Evolutionary conservation across 768 basidiomycete species (phyloP).

Genomic region (Boletus coccyginus): DNA sequence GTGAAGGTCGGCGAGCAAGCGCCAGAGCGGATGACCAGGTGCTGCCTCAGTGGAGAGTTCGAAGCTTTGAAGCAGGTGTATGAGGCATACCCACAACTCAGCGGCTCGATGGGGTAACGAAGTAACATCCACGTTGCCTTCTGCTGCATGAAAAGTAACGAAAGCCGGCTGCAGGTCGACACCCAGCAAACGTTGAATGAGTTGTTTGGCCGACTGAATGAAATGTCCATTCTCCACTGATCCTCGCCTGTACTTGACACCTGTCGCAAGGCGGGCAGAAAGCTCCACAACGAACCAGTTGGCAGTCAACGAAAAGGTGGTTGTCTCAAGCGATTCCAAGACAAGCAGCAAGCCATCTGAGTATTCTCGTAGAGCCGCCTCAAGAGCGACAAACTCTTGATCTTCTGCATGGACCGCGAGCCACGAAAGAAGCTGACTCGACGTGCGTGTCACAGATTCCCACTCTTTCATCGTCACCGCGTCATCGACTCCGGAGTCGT

Average conservation of each 20-base stretch:
- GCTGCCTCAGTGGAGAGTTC: constrained; percentile 14
- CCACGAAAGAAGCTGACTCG: constrained; percentile 49
- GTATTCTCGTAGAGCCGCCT: constrained; percentile 35
- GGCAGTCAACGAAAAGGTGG: constrained; percentile 39
- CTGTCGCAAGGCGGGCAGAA: constrained; percentile 37
- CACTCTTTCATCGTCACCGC: constrained; percentile 34
- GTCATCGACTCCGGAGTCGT: constrained; percentile 31
- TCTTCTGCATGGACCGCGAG: constrained; percentile 35
- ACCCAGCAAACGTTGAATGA: constrained; percentile 52
- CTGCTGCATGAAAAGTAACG: constrained; percentile 16
- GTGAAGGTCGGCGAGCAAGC: constrained; percentile 37
- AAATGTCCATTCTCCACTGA: constrained; percentile 23
- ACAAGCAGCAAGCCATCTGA: constrained; percentile 37
- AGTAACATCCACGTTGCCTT: constrained; percentile 31
- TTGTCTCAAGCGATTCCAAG: constrained; percentile 37
- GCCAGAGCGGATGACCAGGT: constrained; percentile 44
- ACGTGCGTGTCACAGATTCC: constrained; percentile 37
- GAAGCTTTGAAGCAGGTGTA: constrained; percentile 48
- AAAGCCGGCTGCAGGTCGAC: constrained; percentile 44
- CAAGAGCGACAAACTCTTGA: constrained; percentile 31
- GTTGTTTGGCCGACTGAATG: constrained; percentile 32
- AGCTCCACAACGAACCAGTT: constrained; percentile 68
- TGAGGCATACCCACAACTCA: constrained; percentile 74
- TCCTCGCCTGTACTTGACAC: constrained; percentile 27
- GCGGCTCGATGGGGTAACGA: constrained; percentile 43